Evolutionary conservation across 371 early-diverging fungal genomes (phyloP).

Genomic region (Umbelopsis sp.): DNA sequence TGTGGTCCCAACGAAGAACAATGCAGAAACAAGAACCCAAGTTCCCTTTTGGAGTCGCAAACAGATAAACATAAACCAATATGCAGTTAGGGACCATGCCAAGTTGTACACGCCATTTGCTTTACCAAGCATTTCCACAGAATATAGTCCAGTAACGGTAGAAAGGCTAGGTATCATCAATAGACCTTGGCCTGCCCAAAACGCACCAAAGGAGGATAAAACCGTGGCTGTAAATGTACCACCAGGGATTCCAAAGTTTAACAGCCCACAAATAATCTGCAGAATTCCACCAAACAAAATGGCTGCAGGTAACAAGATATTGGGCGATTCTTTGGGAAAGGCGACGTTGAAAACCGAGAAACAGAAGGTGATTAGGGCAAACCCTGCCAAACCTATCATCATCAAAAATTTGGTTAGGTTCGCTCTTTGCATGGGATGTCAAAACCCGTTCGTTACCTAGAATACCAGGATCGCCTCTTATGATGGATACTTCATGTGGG

Average conservation of each 20-base stretch:
- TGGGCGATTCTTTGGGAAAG: slow-evolving; percentile 25
- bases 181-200: slow-evolving; percentile 44
- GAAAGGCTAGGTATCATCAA: slow-evolving; percentile 34
- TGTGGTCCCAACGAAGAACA: slow-evolving; percentile 29
- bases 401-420: not conserved
- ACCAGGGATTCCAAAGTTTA: slow-evolving; percentile 23
- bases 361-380: slow-evolving; percentile 9
- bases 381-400: not conserved
- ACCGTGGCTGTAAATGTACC: slow-evolving; percentile 57
- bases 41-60: slow-evolving; percentile 32
- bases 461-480: slow-evolving; percentile 9
- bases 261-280: slow-evolving; percentile 34
- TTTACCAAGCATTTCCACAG: slow-evolving; percentile 24
- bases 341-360: slow-evolving; percentile 23
- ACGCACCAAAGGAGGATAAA: slow-evolving; percentile 51
- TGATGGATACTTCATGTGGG: not conserved
- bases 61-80: slow-evolving; percentile 27
- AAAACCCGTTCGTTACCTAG: not conserved
- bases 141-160: slow-evolving; percentile 22
- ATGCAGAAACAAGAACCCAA: slow-evolving; percentile 26
- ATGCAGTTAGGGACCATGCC: slow-evolving; percentile 34
- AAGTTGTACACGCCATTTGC: slow-evolving; percentile 33
- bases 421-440: not conserved
- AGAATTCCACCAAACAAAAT: slow-evolving; percentile 34
- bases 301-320: slow-evolving; percentile 28